Evolutionary conservation across 2,329 filamentous ascomycete genomes (phyloP), one percentile per base, ranked within the genome.

Genomic region (Dendryphion nanum): DNA sequence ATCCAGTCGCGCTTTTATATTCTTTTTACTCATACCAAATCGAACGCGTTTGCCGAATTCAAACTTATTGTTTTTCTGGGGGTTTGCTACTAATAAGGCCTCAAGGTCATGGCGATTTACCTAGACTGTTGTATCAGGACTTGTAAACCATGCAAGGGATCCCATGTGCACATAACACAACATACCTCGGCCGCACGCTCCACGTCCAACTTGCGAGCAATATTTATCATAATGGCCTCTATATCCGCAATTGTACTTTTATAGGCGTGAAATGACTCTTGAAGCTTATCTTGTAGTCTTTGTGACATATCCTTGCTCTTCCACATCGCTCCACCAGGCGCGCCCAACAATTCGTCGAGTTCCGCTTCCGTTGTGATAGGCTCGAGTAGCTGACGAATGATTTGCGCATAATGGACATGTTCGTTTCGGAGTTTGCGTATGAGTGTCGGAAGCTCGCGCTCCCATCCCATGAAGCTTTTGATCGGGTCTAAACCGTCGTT

Each of bases 401-500:
- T 65, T 34, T 63, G 61, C 13, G 53, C 52, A 40, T 56, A 66
- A 34, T 66, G 63, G 6, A 62, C 61, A 46, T 66, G 58, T 37
- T 67, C 60, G 34, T 59, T 64, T 18, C 61, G 40, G 2, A 67
- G 49, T 31, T 66, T 65, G 13, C 61, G 59, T 28, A 66, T 64
- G 26, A 57, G 55, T 21, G 58, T 44, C 2, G 61, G 63, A 3
- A 64, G 50, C 38, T 66, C 59, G 8, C 52, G 46, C 32, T 65
- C 58, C 58, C 63, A 64, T 46, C 60, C 44, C 29, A 60, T 40
- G 29, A 67, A 66, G 34, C 51, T 50, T 38, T 68, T 68, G 30
- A 70, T 49, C 0, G 59, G 64, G 38, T 69, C 63, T 3, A 69
- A 50, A 3, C 68, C 62, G 30, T 66, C 61, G 28, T 66, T 61